phyloP scores from a whole-genome alignment of 2,329 filamentous ascomycete species.

The Colletotrichum tropicale region DNA sequence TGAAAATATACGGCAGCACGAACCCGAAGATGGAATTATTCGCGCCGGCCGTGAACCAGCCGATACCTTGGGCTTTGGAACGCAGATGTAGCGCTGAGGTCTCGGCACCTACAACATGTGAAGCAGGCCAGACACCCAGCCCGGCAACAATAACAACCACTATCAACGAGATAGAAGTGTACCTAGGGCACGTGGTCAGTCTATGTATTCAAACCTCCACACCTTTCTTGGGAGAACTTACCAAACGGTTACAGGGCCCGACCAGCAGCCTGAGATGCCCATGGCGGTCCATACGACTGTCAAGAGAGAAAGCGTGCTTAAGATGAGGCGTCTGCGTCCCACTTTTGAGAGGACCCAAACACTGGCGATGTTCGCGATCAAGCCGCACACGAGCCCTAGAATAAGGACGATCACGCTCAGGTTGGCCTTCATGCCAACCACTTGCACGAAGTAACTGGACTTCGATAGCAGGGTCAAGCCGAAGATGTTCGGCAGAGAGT shows the following conservation, averaged over 20 bases:
- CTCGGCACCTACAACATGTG: slow-evolving; percentile 46
- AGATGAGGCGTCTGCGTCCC: slow-evolving; percentile 42
- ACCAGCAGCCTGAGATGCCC: slow-evolving; percentile 51
- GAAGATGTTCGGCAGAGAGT: slow-evolving; percentile 46
- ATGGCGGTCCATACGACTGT: slow-evolving; percentile 46
- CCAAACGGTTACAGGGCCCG: slow-evolving; percentile 41
- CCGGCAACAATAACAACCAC: slow-evolving; percentile 45
- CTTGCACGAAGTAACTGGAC: slow-evolving; percentile 43
- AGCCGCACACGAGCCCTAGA: slow-evolving; percentile 47
- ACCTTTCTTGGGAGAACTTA: slow-evolving; percentile 22
- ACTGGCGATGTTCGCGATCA: slow-evolving; percentile 46
- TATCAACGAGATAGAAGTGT: slow-evolving; percentile 41
- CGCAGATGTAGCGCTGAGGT: slow-evolving; percentile 47
- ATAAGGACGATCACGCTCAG: slow-evolving; percentile 47
- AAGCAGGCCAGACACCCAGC: slow-evolving; percentile 46
- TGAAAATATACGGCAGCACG: slow-evolving; percentile 56
- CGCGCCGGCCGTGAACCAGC: slow-evolving; percentile 44
- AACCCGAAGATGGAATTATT: slow-evolving; percentile 47
- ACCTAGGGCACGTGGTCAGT: slow-evolving; percentile 18
- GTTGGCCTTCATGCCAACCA: slow-evolving; percentile 34
- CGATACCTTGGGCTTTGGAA: slow-evolving; percentile 46
- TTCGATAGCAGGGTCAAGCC: slow-evolving; percentile 48
- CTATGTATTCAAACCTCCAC: not conserved
- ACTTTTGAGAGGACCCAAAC: slow-evolving; percentile 47
- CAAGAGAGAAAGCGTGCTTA: slow-evolving; percentile 35